phyloP scores from a whole-genome alignment of 2,329 filamentous ascomycete species.

The Geosmithia morbida region DNA sequence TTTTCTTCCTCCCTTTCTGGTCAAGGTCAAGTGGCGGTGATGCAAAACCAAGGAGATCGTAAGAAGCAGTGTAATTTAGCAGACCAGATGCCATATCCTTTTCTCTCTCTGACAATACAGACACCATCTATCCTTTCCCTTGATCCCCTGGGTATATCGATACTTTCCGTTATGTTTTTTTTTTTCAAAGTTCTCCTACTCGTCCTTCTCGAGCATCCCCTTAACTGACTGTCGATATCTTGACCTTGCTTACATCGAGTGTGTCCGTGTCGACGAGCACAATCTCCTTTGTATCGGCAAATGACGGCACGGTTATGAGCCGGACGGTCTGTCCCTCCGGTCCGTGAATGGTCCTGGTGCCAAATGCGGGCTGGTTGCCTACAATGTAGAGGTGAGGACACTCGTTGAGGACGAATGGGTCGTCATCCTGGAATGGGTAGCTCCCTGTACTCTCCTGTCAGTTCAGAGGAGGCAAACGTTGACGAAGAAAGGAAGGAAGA shows the following conservation, averaged over 20 bases:
- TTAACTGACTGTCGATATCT: conserved; percentile 21
- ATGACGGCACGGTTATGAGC: conserved; percentile 72
- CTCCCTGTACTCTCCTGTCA: conserved; percentile 44
- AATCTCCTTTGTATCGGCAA: conserved; percentile 63
- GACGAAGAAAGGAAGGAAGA: not conserved
- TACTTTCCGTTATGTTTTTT: not conserved
- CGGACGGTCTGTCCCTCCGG: conserved; percentile 56
- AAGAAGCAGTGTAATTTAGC: too few species aligned
- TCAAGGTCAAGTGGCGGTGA: too few species aligned
- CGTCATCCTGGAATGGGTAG: conserved; percentile 89
- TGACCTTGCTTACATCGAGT: conserved; percentile 60
- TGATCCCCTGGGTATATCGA: not conserved
- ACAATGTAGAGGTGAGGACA: conserved; percentile 89
- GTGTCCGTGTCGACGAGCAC: conserved; percentile 79
- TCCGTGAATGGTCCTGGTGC: conserved; percentile 54
- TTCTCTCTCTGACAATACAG: not conserved
- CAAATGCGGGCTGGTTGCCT: conserved; percentile 70
- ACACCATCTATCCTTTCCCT: not conserved
- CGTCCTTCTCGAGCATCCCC: not conserved
- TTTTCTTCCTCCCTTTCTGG: too few species aligned
- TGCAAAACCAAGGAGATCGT: too few species aligned
- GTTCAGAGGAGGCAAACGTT: conserved; percentile 8
- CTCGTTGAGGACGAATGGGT: conserved; percentile 73
- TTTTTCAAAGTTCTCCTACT: not conserved
- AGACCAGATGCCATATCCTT: not conserved